Conservation (phyloP, 495 filamentous ascomycete species). For the Penicillium malachiteum region DNA sequence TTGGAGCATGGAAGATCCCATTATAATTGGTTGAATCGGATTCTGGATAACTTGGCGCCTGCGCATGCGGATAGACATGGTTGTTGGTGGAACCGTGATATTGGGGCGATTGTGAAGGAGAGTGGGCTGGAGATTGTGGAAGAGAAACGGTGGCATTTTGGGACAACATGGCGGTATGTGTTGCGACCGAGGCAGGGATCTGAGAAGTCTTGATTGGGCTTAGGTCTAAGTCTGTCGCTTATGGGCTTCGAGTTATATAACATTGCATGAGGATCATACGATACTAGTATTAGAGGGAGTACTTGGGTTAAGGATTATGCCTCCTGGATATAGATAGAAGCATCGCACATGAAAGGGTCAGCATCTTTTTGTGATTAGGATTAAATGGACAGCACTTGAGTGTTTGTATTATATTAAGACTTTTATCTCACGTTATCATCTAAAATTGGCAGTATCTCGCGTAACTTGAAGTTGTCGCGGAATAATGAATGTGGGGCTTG, state of each 20-base stretch:
- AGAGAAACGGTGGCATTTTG: conserved; percentile 67
- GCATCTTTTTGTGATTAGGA: no score
- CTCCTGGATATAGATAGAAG: no score
- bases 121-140: conserved; percentile 80
- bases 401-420: neutral
- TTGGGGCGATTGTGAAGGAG: conserved; percentile 72
- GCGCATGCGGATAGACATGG: conserved; percentile 81
- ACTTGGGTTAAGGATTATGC: no score
- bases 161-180: conserved; percentile 72
- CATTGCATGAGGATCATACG: neutral
- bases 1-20: conserved; percentile 87
- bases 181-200: conserved; percentile 42
- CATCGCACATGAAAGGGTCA: no score
- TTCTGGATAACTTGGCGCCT: conserved; percentile 74
- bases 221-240: neutral
- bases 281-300: no score
- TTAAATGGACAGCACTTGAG: no score
- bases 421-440: no score
- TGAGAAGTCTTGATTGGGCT: neutral
- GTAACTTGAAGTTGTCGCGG: neutral
- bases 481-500: conserved; percentile 2
- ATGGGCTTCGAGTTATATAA: neutral
- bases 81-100: conserved; percentile 97
- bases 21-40: conserved; percentile 72
- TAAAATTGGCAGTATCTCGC: no score